A percentile compares a stretch with the other conserved stretches of the same genome.
Evolutionary conservation across 164 flowering plant genomes (phyloP).

Genomic region (Litsea cubeba): DNA sequence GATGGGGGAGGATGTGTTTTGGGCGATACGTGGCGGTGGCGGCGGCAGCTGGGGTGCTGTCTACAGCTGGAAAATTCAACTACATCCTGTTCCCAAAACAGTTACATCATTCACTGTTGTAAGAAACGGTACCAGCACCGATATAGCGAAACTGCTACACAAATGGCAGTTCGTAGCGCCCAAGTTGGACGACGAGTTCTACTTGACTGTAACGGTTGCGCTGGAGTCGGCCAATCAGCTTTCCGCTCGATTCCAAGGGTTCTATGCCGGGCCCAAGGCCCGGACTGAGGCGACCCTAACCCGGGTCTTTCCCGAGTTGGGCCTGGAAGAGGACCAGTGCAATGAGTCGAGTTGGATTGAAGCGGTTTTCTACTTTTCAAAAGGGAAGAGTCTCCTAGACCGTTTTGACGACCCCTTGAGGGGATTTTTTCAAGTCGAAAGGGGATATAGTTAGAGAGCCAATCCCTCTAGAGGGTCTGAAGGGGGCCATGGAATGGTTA

Average conservation of each 20-base stretch:
- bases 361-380: slow-evolving; percentile 4
- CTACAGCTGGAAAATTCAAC: too few species aligned
- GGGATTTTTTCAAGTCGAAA: slow-evolving; percentile 2
- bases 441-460: slow-evolving; percentile 6
- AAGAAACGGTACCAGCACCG: slow-evolving; percentile 1
- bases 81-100: slow-evolving; percentile 16
- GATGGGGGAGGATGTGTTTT: too few species aligned
- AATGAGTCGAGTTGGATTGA: slow-evolving; percentile 16
- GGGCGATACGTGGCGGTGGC: too few species aligned
- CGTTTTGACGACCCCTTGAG: not conserved
- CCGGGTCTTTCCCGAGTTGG: slow-evolving; percentile 10
- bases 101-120: slow-evolving; percentile 16
- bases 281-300: not conserved
- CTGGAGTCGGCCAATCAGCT: not conserved
- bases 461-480: slow-evolving; percentile 9
- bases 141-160: not conserved
- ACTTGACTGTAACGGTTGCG: slow-evolving; percentile 1
- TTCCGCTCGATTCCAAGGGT: not conserved
- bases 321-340: not conserved
- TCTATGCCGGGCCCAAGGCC: slow-evolving; percentile 5
- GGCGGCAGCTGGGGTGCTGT: too few species aligned
- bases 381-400: not conserved
- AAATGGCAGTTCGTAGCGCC: slow-evolving; percentile 14
- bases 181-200: slow-evolving; percentile 8
- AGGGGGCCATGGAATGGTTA: not conserved